Evolutionary conservation across 371 early-diverging fungal genomes (phyloP).

Genomic region (Coemansia sp.): DNA sequence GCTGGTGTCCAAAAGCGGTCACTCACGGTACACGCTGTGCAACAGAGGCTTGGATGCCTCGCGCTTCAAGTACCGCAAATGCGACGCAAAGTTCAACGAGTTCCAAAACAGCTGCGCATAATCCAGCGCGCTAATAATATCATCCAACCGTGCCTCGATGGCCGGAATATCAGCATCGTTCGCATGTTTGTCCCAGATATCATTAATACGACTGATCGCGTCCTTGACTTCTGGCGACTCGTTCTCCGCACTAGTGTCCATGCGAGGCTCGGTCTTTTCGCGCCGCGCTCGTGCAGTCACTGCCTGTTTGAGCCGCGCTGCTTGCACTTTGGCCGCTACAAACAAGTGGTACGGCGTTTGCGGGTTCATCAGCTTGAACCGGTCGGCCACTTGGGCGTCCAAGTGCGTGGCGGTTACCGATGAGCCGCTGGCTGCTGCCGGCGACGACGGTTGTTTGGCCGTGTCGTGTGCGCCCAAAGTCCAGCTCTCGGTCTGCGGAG

Average conservation of each 20-base stretch:
- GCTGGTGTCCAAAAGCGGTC: background rate
- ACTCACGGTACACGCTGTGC: slow-evolving; percentile 26
- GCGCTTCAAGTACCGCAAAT: slow-evolving; percentile 26
- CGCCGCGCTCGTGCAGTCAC: slow-evolving; percentile 25
- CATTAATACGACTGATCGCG: slow-evolving; percentile 28
- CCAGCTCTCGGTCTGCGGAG: background rate
- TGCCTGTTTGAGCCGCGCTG: slow-evolving; percentile 40
- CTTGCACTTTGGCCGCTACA: slow-evolving; percentile 48
- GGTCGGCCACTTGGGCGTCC: slow-evolving; percentile 32
- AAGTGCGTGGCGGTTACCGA: background rate
- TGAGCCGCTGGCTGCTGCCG: slow-evolving; percentile 5
- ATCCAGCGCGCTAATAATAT: slow-evolving; percentile 40
- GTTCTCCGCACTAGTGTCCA: background rate
- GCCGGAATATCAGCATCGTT: slow-evolving; percentile 11
- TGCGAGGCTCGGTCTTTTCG: background rate
- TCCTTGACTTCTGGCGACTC: slow-evolving; percentile 4
- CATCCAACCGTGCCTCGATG: slow-evolving; percentile 28
- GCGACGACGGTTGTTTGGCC: background rate
- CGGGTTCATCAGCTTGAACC: slow-evolving; percentile 49
- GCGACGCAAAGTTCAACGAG: slow-evolving; percentile 49
- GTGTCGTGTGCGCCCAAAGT: background rate
- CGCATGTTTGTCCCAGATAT: slow-evolving; percentile 33
- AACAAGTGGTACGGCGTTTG: slow-evolving; percentile 50
- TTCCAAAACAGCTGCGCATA: slow-evolving; percentile 45
- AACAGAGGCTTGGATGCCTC: slow-evolving; percentile 33